These are phyloP conservation scores for Otatea glauca DNA, from an alignment of 176 grass and related monocot genomes.

Conservation along the genomic window DNA sequence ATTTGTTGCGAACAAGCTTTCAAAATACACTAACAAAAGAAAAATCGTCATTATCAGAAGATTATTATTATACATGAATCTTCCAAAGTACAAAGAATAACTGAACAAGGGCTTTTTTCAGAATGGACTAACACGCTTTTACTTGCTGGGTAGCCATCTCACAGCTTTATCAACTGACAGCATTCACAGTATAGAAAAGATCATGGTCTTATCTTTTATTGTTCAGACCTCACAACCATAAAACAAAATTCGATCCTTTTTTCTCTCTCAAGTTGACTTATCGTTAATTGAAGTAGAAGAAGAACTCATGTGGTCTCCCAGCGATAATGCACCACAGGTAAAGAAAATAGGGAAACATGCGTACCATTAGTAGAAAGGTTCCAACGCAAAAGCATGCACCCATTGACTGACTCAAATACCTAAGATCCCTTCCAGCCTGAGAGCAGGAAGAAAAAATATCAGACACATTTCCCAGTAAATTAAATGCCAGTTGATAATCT, in stretches of 20 bases:
- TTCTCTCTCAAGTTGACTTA: not conserved
- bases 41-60: not conserved
- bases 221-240: constrained; percentile 1
- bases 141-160: constrained; percentile 19
- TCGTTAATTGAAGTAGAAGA: not conserved
- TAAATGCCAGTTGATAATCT: not conserved
- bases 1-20: constrained; percentile 61
- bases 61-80: not conserved
- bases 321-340: not conserved
- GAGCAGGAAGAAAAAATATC: constrained; percentile 24
- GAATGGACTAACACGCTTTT: not conserved
- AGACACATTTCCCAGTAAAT: not conserved
- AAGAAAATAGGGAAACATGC: constrained; percentile 23
- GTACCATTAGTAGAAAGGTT: constrained; percentile 75
- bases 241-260: not conserved
- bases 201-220: not conserved
- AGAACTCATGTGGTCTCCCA: not conserved
- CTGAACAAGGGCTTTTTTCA: not conserved
- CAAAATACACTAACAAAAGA: constrained; percentile 20
- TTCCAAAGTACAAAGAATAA: constrained; percentile 22
- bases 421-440: constrained; percentile 95
- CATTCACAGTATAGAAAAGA: not conserved
- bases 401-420: constrained; percentile 92
- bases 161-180: not conserved
- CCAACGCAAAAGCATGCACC: constrained; percentile 69